These are phyloP conservation scores for Galerina sulciceps DNA, from an alignment of 768 basidiomycete genomes.

Conservation along the genomic window DNA sequence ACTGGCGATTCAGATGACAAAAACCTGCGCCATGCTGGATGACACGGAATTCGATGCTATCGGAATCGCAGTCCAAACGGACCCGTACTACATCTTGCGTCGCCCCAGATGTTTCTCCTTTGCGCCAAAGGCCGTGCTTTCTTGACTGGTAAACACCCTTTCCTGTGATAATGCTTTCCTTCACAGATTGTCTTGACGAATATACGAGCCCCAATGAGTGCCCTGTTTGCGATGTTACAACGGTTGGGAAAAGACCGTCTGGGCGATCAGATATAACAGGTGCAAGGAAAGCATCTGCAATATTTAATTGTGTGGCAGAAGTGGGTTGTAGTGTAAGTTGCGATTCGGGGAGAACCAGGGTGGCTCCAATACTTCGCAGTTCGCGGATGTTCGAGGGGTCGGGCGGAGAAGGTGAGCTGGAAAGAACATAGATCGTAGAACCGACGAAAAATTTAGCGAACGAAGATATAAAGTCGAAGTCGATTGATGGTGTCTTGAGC, in stretches of 20 bases:
- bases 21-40: conserved; percentile 90
- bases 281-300: conserved; percentile 87
- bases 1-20: conserved; percentile 86
- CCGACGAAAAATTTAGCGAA: conserved; percentile 75
- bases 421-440: conserved; percentile 65
- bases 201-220: conserved; percentile 92
- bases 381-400: conserved; percentile 64
- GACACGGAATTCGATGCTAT: conserved; percentile 90
- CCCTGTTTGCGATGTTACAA: conserved; percentile 82
- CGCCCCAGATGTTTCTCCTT: conserved; percentile 95
- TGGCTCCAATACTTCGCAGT: conserved; percentile 60
- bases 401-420: conserved; percentile 51
- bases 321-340: conserved; percentile 65
- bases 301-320: conserved; percentile 62
- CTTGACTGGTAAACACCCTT: conserved; percentile 96
- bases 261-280: conserved; percentile 82
- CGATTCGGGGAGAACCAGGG: conserved; percentile 72
- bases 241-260: conserved; percentile 92
- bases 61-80: conserved; percentile 88
- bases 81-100: conserved; percentile 88
- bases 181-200: conserved; percentile 85
- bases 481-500: conserved; percentile 73
- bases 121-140: conserved; percentile 94
- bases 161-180: conserved; percentile 85
- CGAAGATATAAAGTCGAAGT: conserved; percentile 77